Conservation (phyloP, 1,284 basidiomycete species). For the Kalmanozyma brasiliensis region DNA sequence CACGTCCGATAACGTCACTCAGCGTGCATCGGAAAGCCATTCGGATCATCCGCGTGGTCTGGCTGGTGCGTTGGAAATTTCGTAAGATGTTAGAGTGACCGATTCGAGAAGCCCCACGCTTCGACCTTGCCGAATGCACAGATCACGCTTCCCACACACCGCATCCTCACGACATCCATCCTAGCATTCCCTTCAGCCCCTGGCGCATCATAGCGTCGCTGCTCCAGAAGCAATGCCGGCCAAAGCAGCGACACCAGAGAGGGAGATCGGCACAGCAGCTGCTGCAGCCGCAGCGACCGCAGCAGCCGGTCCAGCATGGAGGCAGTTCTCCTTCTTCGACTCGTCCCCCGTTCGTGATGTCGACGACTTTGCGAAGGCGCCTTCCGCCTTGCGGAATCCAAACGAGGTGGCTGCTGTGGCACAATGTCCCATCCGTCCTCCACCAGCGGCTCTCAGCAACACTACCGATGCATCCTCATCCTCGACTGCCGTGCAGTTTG, state of each 20-base stretch:
- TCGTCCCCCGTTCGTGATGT: slow-evolving; percentile 46
- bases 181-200: neutral
- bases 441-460: slow-evolving; percentile 10
- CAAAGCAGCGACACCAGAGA: slow-evolving; percentile 13
- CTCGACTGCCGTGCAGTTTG: slow-evolving; percentile 4
- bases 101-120: neutral
- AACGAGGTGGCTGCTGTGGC: slow-evolving; percentile 56
- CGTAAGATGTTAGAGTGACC: neutral
- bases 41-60: too few species aligned
- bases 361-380: slow-evolving; percentile 49
- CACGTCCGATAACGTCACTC: slow-evolving; percentile 19
- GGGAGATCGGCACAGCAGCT: slow-evolving; percentile 38
- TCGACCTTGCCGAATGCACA: slow-evolving; percentile 20
- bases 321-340: slow-evolving; percentile 60
- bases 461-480: slow-evolving; percentile 1
- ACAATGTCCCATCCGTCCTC: slow-evolving; percentile 46
- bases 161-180: slow-evolving; percentile 12
- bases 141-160: slow-evolving; percentile 23
- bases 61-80: neutral
- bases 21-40: too few species aligned
- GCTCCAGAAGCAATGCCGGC: slow-evolving; percentile 16
- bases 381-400: slow-evolving; percentile 36
- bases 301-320: slow-evolving; percentile 57
- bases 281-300: slow-evolving; percentile 35
- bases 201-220: neutral